Conservation (phyloP, 306 rosid genomes). For the Arachis stenosperma region DNA sequence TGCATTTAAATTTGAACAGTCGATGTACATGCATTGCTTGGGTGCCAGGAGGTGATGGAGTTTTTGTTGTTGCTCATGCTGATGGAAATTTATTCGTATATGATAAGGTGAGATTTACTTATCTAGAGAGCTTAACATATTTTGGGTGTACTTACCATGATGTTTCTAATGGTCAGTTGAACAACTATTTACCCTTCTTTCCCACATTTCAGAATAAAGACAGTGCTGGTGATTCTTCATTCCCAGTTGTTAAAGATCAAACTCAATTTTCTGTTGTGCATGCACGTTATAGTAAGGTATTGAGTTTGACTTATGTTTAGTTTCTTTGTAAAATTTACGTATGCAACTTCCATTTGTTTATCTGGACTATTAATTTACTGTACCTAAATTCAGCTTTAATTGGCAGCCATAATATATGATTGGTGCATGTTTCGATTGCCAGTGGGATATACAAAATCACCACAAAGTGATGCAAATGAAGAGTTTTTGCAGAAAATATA, state of each 20-base stretch:
- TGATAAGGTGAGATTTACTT: slow-evolving; percentile 79
- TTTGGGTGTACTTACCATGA: slow-evolving; percentile 16
- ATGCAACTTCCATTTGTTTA: slow-evolving; percentile 6
- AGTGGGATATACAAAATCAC: too few species aligned
- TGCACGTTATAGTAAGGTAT: slow-evolving; percentile 96
- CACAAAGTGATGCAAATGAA: too few species aligned
- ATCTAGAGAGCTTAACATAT: slow-evolving; percentile 17
- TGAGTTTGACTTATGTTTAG: slow-evolving; percentile 27
- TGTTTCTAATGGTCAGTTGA: slow-evolving; percentile 30
- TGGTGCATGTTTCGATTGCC: not conserved
- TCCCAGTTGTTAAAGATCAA: slow-evolving; percentile 85
- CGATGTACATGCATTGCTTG: slow-evolving; percentile 91
- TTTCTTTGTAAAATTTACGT: not conserved
- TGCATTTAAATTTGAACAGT: slow-evolving; percentile 61
- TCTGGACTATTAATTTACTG: slow-evolving; percentile 12
- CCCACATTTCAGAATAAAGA: slow-evolving; percentile 73
- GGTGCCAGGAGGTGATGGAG: slow-evolving; percentile 92
- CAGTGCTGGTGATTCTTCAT: slow-evolving; percentile 83
- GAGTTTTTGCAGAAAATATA: too few species aligned
- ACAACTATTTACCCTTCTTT: slow-evolving; percentile 31
- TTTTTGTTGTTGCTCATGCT: slow-evolving; percentile 88
- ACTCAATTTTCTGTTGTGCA: slow-evolving; percentile 87
- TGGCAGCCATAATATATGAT: not conserved
- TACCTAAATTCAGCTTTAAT: slow-evolving; percentile 12
- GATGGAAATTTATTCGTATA: slow-evolving; percentile 93